Percentiles rank a stretch among this genome's conserved stretches.
Conservation (phyloP, 1,284 basidiomycete species). For the Mycocalia duriaeana region DNA sequence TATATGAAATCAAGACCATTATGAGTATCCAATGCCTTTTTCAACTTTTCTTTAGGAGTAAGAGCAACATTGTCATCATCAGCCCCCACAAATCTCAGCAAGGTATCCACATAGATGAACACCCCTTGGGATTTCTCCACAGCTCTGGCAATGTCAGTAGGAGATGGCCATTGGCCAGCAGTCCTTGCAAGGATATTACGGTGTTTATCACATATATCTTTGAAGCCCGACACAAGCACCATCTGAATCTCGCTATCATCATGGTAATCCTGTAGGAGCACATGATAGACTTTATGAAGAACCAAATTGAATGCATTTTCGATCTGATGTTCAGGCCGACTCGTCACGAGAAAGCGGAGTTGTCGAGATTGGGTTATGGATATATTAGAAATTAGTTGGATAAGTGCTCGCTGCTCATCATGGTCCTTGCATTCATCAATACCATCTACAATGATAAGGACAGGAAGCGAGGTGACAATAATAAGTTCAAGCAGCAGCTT, state of each 20-base stretch:
- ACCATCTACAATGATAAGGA: slow-evolving; percentile 1
- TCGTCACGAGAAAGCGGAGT: not conserved
- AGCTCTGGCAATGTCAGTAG: not conserved
- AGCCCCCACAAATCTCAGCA: slow-evolving; percentile 1
- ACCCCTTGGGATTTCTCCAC: not conserved
- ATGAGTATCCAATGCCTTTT: not conserved
- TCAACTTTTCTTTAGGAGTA: not conserved
- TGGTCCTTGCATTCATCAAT: not conserved
- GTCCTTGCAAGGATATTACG: not conserved
- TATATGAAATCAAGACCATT: not conserved
- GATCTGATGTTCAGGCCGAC: not conserved
- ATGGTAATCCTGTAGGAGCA: not conserved
- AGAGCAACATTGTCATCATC: not conserved
- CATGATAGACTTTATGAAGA: not conserved
- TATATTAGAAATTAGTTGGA: slow-evolving; percentile 1
- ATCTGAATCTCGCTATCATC: not conserved
- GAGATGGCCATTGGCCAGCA: not conserved
- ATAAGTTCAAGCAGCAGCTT: not conserved
- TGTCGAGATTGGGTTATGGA: not conserved
- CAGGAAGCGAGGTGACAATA: not conserved
- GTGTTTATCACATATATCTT: not conserved
- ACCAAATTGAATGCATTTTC: slow-evolving; percentile 1
- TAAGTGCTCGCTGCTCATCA: not conserved
- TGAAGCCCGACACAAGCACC: not conserved
- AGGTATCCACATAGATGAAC: not conserved